Evolutionary conservation across 306 rosid species (phyloP).

Genomic region (Vicia villosa): DNA sequence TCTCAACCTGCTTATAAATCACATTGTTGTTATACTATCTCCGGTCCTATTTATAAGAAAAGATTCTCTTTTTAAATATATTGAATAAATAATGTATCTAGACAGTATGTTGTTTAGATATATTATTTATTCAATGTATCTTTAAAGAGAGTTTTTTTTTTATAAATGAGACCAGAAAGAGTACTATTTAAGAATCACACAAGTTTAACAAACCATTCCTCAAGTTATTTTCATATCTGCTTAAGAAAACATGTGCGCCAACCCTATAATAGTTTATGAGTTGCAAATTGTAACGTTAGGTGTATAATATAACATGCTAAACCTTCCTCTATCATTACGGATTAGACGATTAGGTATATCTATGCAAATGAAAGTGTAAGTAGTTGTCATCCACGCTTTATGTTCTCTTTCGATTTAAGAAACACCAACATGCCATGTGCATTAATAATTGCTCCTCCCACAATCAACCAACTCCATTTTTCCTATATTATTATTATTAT

Average conservation of each 20-base stretch:
- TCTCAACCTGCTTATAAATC: no score
- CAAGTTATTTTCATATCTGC: conserved; percentile 1
- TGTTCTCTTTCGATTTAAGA: conserved; percentile 15
- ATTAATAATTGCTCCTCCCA: neutral
- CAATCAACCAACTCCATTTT: neutral
- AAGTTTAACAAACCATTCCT: neutral
- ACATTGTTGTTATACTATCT: no score
- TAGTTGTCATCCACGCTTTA: conserved; percentile 36
- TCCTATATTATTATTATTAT: neutral
- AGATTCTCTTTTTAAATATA: no score
- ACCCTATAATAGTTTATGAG: conserved; percentile 4
- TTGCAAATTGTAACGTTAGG: neutral
- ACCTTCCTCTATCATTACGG: conserved; percentile 2
- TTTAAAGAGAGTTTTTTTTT: no score
- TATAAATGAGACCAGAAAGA: no score
- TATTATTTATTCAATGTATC: no score
- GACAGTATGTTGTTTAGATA: no score
- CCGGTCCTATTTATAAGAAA: no score
- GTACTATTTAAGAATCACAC: neutral
- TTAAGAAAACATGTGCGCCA: conserved; percentile 17
- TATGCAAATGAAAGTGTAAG: conserved; percentile 29
- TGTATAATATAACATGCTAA: conserved; percentile 33
- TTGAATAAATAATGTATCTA: no score
- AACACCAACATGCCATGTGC: conserved; percentile 46
- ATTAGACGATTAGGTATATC: conserved; percentile 5